Base-by-base conservation (phyloP, 768 basidiomycete species). In the Termitomyces sp. region DNA sequence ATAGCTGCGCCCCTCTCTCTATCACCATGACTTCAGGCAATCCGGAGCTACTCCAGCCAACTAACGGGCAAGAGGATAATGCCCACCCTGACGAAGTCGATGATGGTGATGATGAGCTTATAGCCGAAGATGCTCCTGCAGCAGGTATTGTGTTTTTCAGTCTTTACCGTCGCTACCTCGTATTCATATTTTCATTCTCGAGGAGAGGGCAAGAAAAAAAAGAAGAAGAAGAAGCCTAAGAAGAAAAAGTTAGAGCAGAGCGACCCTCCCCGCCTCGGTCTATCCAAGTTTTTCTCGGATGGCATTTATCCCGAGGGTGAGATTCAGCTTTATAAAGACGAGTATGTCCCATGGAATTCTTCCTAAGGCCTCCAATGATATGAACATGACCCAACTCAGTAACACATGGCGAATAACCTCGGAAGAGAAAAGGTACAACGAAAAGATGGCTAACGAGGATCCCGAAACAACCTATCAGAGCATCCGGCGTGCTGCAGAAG, bases 201-300 rank as follows among this genome's bases (percentile, higher is more conserved):
- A 76, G 84, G 78, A 21, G 84, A 84, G 43, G 76, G 65, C 51
- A 84, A 85, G 70, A 88, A 84, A 68, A 94, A 93, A 71, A 96
- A 96, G 77, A 98, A 95, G 68, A 93, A 94, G 73, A 96, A 92
- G 71, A 95, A 93, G 69, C 74, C 88, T 56, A 93, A 93, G 73
- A 86, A 88, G 77, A 94, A 90, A 73, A 88, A 83, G 71, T 57
- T 68, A 10, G 81, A 83, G 64, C 95, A 98, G 73, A 82, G 81
- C n/a, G 93, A 96, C 35, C 97, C 97, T 19, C 97, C 97, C 32
- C 81, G 91, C 26, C 75, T 96, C 21, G 93, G 90, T 9, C 70
- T 99, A 58, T 88, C 88, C 62, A 94, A 92, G 69, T 79, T 98
- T 53, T 98, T 89, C 75, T 81, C 87, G 10, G 80, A 81, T 66